Evolutionary conservation across 495 filamentous ascomycete species (phyloP).

Genomic region (Penicillium mononematosum): DNA sequence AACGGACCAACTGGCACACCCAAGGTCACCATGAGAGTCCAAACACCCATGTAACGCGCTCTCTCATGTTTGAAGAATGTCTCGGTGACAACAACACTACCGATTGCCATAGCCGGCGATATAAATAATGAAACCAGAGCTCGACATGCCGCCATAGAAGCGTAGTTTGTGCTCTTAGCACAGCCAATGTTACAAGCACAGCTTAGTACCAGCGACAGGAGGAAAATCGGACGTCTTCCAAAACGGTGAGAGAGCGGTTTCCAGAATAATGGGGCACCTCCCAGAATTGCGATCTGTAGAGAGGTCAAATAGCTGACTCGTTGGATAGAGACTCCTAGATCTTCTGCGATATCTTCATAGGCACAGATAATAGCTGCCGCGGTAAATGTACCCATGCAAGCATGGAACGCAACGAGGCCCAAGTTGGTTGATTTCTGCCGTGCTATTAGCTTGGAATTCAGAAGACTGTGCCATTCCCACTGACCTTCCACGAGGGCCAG

Average conservation of each 20-base stretch:
- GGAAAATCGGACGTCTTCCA: constrained; percentile 52
- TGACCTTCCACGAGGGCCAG: constrained; percentile 54
- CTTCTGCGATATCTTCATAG: constrained; percentile 46
- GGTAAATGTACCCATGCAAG: constrained; percentile 57
- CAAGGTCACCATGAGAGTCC: constrained; percentile 53
- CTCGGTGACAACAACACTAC: constrained; percentile 53
- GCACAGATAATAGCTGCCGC: constrained; percentile 54
- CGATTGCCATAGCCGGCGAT: constrained; percentile 53
- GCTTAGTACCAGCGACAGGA: constrained; percentile 47
- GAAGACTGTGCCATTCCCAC: not conserved
- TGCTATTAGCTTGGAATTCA: constrained; percentile 1
- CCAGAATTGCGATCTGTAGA: constrained; percentile 52
- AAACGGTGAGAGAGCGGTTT: constrained; percentile 55
- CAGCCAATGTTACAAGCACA: constrained; percentile 49
- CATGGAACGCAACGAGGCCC: constrained; percentile 54
- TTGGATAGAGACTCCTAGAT: constrained; percentile 45
- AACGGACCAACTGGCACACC: constrained; percentile 53
- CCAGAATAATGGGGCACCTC: constrained; percentile 53
- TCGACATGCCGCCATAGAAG: constrained; percentile 45
- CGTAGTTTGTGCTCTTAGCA: constrained; percentile 42
- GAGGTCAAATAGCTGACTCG: constrained; percentile 51
- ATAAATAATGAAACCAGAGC: constrained; percentile 55
- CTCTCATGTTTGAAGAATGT: constrained; percentile 52
- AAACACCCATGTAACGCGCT: constrained; percentile 54
- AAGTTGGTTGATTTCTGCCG: constrained; percentile 53